Evolutionary conservation across 2,329 filamentous ascomycete species (phyloP).

Genomic region (Talaromyces sp.): DNA sequence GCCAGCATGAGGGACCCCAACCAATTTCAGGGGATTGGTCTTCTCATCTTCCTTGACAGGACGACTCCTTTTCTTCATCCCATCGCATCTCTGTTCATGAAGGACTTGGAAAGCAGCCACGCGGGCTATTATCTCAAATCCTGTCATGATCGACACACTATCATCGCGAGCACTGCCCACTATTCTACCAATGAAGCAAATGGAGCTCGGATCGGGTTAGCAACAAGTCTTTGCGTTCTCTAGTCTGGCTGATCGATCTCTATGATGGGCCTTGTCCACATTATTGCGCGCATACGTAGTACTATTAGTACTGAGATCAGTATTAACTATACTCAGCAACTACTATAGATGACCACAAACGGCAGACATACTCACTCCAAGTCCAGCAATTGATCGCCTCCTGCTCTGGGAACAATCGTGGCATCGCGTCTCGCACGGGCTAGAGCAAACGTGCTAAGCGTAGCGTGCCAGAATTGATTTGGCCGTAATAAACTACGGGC

Average conservation of each 20-base stretch:
- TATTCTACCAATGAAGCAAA: neutral
- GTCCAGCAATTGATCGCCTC: neutral
- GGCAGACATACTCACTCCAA: neutral
- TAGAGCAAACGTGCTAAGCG: neutral
- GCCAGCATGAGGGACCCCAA: neutral
- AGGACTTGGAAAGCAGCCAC: neutral
- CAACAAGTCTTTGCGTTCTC: neutral
- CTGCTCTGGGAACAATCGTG: neutral
- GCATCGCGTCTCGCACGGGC: neutral
- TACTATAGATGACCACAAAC: neutral
- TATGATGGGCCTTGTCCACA: neutral
- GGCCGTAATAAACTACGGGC: neutral
- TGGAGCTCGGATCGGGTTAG: neutral
- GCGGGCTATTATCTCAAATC: neutral
- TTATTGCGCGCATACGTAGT: neutral
- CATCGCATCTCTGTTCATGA: neutral
- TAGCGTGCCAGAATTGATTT: neutral
- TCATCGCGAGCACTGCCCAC: neutral
- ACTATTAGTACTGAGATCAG: neutral
- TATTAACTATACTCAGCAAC: neutral
- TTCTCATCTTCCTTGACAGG: neutral
- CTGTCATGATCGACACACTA: neutral
- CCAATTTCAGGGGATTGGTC: neutral
- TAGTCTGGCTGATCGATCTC: conserved; percentile 1
- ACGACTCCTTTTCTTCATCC: neutral